Evolutionary conservation across 2,329 filamentous ascomycete species (phyloP).

Genomic region (Cryphonectria japonica): DNA sequence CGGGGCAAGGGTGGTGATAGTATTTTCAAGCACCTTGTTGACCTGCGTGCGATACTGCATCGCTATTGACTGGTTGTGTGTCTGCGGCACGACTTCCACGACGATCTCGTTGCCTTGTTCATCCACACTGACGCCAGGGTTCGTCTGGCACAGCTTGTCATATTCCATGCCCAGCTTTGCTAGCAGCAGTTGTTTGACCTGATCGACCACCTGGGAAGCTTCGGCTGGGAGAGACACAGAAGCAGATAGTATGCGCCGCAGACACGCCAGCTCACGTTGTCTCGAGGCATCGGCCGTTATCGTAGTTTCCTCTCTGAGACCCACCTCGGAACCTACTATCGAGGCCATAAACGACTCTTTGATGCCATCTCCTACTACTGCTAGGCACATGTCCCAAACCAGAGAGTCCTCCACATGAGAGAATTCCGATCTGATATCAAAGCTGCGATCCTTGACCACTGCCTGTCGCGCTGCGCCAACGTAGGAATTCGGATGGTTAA

Average conservation of each 20-base stretch:
- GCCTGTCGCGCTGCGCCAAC: slow-evolving; percentile 48
- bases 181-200: slow-evolving; percentile 41
- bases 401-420: slow-evolving; percentile 57
- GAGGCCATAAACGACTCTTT: slow-evolving; percentile 29
- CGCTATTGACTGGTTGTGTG: slow-evolving; percentile 52
- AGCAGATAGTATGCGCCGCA: slow-evolving; percentile 38
- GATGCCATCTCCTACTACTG: slow-evolving; percentile 37
- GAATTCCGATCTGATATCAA: slow-evolving; percentile 45
- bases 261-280: slow-evolving; percentile 34
- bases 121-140: slow-evolving; percentile 38
- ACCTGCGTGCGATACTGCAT: slow-evolving; percentile 54
- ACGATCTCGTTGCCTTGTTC: slow-evolving; percentile 41
- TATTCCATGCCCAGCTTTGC: slow-evolving; percentile 44
- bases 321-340: slow-evolving; percentile 19
- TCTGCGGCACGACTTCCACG: slow-evolving; percentile 36
- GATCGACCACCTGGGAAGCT: slow-evolving; percentile 43
- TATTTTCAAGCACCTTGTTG: slow-evolving; percentile 50
- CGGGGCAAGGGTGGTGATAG: slow-evolving; percentile 31
- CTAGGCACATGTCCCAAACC: slow-evolving; percentile 53
- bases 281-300: not conserved
- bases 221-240: slow-evolving; percentile 47
- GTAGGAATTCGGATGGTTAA: slow-evolving; percentile 52
- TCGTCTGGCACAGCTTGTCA: slow-evolving; percentile 51
- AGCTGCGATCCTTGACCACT: slow-evolving; percentile 33
- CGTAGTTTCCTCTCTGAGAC: not conserved